Conservation (phyloP, 768 basidiomycete species). For the Trametes punicea region DNA sequence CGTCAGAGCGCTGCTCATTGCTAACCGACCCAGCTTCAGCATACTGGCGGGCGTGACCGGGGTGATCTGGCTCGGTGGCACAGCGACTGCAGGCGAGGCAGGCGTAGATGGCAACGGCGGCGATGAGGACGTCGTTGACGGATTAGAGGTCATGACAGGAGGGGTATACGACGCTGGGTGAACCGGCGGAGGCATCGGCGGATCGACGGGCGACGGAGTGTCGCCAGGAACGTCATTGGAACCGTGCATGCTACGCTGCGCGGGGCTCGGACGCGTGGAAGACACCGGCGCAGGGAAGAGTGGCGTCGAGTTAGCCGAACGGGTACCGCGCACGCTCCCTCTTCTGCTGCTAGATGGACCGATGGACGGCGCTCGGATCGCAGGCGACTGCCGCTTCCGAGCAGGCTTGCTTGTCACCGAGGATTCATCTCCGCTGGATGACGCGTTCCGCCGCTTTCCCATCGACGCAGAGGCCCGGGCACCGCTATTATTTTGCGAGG, state of each 20-base stretch:
- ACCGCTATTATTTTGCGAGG: conserved; percentile 10
- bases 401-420: conserved; percentile 32
- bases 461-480: conserved; percentile 20
- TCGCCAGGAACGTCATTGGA: conserved; percentile 37
- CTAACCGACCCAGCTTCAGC: conserved; percentile 79
- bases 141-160: conserved; percentile 20
- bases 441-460: conserved; percentile 53
- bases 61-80: conserved; percentile 39
- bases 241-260: conserved; percentile 35
- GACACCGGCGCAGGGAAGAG: conserved; percentile 34
- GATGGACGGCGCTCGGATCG: conserved; percentile 35
- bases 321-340: conserved; percentile 31
- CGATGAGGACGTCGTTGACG: conserved; percentile 53
- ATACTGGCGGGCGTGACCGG: conserved; percentile 92
- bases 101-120: conserved; percentile 33
- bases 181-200: conserved; percentile 86
- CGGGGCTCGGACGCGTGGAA: conserved; percentile 41
- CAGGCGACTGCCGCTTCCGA: conserved; percentile 55
- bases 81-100: conserved; percentile 1
- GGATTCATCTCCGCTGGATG: conserved; percentile 53
- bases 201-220: conserved; percentile 84
- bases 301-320: conserved; percentile 60
- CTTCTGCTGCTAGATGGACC: conserved; percentile 7
- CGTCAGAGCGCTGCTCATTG: conserved; percentile 41
- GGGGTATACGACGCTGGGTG: conserved; percentile 33